Conservation (phyloP, 768 basidiomycete species). For the Russula earlei region DNA sequence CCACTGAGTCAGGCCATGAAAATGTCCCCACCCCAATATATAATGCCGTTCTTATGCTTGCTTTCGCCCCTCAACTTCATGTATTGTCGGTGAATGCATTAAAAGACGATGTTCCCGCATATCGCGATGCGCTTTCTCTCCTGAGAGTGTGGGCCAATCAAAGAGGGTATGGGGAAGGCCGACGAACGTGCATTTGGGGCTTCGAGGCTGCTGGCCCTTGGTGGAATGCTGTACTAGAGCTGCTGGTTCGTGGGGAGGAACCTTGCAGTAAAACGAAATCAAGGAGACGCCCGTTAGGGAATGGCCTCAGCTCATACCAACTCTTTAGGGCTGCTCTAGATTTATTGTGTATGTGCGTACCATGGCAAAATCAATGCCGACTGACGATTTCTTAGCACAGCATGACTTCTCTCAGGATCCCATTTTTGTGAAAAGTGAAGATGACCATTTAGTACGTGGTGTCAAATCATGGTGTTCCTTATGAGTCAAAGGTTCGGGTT, state of each 20-base stretch:
- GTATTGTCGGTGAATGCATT: slow-evolving; percentile 39
- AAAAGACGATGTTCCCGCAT: slow-evolving; percentile 44
- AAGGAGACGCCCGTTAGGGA: slow-evolving; percentile 55
- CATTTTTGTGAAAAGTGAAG: slow-evolving; percentile 48
- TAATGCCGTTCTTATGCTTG: slow-evolving; percentile 60
- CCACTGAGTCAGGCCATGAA: slow-evolving; percentile 21
- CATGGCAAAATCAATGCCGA: background rate
- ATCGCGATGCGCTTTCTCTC: slow-evolving; percentile 64
- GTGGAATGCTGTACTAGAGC: slow-evolving; percentile 57
- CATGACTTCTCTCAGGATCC: slow-evolving; percentile 52
- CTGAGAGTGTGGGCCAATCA: slow-evolving; percentile 88
- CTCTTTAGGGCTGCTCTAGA: slow-evolving; percentile 79
- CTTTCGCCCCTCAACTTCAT: slow-evolving; percentile 38
- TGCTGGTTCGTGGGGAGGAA: slow-evolving; percentile 64
- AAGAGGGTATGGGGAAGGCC: slow-evolving; percentile 62
- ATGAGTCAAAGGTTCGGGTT: background rate
- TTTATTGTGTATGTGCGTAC: slow-evolving; percentile 56
- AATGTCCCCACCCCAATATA: slow-evolving; percentile 64
- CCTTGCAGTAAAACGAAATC: slow-evolving; percentile 19
- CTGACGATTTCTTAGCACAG: slow-evolving; percentile 39
- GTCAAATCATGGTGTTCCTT: background rate
- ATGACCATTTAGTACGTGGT: slow-evolving; percentile 43
- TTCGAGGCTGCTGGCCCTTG: slow-evolving; percentile 59
- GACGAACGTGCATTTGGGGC: slow-evolving; percentile 49
- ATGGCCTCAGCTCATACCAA: slow-evolving; percentile 84